Conservation (phyloP, 1,284 basidiomycete species). For the Moesziomyces antarcticus region DNA sequence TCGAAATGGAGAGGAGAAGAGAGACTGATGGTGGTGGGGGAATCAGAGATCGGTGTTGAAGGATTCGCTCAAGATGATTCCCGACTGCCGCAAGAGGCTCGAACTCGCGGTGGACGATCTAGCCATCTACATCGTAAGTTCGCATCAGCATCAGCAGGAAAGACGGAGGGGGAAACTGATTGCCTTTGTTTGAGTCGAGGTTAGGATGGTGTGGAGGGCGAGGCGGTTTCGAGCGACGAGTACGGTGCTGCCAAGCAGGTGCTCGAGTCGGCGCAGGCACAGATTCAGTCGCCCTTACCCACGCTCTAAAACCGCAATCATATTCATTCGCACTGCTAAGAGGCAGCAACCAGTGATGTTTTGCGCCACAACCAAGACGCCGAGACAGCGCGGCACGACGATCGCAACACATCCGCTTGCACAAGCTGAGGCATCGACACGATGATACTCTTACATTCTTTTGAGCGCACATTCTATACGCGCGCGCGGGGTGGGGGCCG, state of each 20-base stretch:
- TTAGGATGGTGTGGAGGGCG: conserved; percentile 18
- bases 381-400: too few relatives aligned
- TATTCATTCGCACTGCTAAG: not conserved
- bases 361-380: too few relatives aligned
- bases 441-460: conserved; percentile 8
- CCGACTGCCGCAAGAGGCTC: conserved; percentile 50
- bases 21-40: too few relatives aligned
- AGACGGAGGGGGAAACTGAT: not conserved
- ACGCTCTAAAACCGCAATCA: conserved; percentile 2
- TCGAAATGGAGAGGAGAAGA: too few relatives aligned
- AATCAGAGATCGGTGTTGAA: conserved; percentile 35
- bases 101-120: conserved; percentile 47
- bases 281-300: conserved; percentile 8
- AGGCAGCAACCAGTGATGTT: too few relatives aligned
- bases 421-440: not conserved
- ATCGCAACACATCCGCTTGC: too few relatives aligned
- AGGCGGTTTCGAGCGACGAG: conserved; percentile 1
- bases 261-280: not conserved
- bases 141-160: not conserved
- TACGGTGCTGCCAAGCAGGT: conserved; percentile 11
- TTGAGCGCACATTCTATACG: too few relatives aligned
- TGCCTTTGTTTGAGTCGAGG: too few relatives aligned
- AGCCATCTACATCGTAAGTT: conserved; percentile 41
- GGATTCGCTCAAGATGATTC: conserved; percentile 58
- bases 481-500: too few relatives aligned